Evolutionary conservation across 1,139 yeast genomes (phyloP).

Genomic region (Nematodospora anomalae): DNA sequence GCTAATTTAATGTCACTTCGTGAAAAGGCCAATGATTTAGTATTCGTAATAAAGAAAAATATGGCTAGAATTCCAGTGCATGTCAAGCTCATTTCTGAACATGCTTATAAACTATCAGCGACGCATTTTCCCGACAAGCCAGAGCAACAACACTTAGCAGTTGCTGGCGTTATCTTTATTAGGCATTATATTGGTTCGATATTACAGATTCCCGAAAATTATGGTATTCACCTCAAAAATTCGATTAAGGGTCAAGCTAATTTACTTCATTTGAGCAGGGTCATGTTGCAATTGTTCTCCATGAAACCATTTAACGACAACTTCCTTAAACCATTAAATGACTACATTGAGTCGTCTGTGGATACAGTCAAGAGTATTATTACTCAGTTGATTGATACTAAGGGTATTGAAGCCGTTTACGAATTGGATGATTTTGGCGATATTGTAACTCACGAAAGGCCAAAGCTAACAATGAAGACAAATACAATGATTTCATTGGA

Average conservation of each 20-base stretch:
- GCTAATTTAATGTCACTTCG: slow-evolving; percentile 73
- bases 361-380: slow-evolving; percentile 48
- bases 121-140: slow-evolving; percentile 51
- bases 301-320: slow-evolving; percentile 71
- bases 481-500: slow-evolving; percentile 65
- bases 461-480: slow-evolving; percentile 60
- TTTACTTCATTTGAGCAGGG: slow-evolving; percentile 56
- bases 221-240: slow-evolving; percentile 41
- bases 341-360: slow-evolving; percentile 55
- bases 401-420: slow-evolving; percentile 57
- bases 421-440: slow-evolving; percentile 70
- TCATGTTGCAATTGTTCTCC: slow-evolving; percentile 63
- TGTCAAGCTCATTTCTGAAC: slow-evolving; percentile 46
- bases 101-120: slow-evolving; percentile 36
- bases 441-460: slow-evolving; percentile 64
- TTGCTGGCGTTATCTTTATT: slow-evolving; percentile 68
- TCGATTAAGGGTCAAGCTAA: slow-evolving; percentile 44
- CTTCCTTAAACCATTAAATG: slow-evolving; percentile 78
- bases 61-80: slow-evolving; percentile 58
- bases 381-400: slow-evolving; percentile 51
- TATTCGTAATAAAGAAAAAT: slow-evolving; percentile 40
- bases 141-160: slow-evolving; percentile 56
- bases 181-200: slow-evolving; percentile 67
- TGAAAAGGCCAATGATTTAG: slow-evolving; percentile 62
- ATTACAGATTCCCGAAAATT: slow-evolving; percentile 66